Evolutionary conservation across 805 yeast genomes (phyloP).

Genomic region (Teunomyces panamensis): DNA sequence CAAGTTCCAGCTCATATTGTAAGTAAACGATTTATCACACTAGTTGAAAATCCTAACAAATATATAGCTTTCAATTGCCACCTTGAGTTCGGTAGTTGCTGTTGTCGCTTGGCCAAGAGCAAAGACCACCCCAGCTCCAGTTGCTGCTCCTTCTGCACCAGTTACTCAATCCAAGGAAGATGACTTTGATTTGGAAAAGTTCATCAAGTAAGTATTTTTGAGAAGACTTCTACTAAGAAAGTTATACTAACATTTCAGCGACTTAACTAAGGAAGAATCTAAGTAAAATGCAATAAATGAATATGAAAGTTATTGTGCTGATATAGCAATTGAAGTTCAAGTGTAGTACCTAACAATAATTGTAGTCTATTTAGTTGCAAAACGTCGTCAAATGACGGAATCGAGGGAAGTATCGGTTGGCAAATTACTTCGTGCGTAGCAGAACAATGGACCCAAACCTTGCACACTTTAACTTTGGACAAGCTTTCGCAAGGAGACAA

Average conservation of each 20-base stretch:
- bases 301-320: too few relatives aligned
- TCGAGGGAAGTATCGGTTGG: too few relatives aligned
- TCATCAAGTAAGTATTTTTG: constrained; percentile 36
- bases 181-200: constrained; percentile 43
- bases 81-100: constrained; percentile 39
- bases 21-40: constrained; percentile 16
- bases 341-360: too few relatives aligned
- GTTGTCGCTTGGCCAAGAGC: constrained; percentile 38
- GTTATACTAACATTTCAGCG: constrained; percentile 24
- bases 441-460: too few relatives aligned
- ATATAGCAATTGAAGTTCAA: too few relatives aligned
- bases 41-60: constrained; percentile 5
- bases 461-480: too few relatives aligned
- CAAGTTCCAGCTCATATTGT: constrained; percentile 46
- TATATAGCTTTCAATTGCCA: constrained; percentile 38
- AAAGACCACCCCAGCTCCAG: constrained; percentile 18
- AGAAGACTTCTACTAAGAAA: too few relatives aligned
- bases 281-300: constrained; percentile 20
- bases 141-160: constrained; percentile 18
- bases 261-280: constrained; percentile 40
- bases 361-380: too few relatives aligned
- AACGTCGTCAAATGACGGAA: too few relatives aligned
- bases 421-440: too few relatives aligned
- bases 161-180: constrained; percentile 30
- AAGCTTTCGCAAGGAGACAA: too few relatives aligned